A percentile compares a stretch with the other conserved stretches of the same genome.
Evolutionary conservation across 768 basidiomycete genomes (phyloP).

Genomic region (Tulasnella sp.): DNA sequence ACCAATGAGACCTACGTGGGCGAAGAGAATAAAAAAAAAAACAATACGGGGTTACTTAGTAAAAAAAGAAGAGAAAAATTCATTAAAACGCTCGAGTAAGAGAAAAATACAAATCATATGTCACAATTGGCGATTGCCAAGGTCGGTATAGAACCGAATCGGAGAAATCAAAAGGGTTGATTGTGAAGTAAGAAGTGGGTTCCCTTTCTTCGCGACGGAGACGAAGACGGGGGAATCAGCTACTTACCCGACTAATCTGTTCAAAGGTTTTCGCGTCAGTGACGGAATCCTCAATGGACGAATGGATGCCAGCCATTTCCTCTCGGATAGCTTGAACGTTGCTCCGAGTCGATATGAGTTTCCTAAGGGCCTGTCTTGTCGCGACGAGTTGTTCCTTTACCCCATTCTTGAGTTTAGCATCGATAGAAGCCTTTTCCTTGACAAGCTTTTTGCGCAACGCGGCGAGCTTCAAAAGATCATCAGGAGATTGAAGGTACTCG

Average conservation of each 20-base stretch:
- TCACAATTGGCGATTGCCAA: no score
- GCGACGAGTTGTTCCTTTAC: conserved; percentile 89
- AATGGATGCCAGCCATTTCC: conserved; percentile 71
- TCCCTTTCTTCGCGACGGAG: background rate
- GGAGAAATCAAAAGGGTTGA: no score
- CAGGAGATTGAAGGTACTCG: conserved; percentile 84
- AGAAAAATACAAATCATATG: no score
- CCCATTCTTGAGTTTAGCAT: conserved; percentile 76
- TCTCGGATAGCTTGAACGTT: conserved; percentile 75
- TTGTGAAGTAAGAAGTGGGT: background rate
- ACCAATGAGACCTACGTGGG: conserved; percentile 80
- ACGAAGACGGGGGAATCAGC: background rate
- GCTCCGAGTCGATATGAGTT: conserved; percentile 59
- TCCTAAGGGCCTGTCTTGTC: conserved; percentile 76
- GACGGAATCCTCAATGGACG: conserved; percentile 58
- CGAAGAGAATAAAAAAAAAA: background rate
- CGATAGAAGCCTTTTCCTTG: conserved; percentile 92
- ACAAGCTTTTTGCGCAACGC: conserved; percentile 87
- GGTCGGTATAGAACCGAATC: background rate
- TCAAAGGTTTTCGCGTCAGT: conserved; percentile 77
- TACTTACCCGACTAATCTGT: conserved; percentile 82
- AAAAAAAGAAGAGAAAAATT: background rate
- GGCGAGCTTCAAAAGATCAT: conserved; percentile 79
- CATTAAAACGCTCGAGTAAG: background rate
- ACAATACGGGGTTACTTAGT: background rate